These are phyloP conservation scores for Aureococcus anophagefferens DNA, from an alignment of 108 stramenopile genomes.

Conservation along the genomic window DNA sequence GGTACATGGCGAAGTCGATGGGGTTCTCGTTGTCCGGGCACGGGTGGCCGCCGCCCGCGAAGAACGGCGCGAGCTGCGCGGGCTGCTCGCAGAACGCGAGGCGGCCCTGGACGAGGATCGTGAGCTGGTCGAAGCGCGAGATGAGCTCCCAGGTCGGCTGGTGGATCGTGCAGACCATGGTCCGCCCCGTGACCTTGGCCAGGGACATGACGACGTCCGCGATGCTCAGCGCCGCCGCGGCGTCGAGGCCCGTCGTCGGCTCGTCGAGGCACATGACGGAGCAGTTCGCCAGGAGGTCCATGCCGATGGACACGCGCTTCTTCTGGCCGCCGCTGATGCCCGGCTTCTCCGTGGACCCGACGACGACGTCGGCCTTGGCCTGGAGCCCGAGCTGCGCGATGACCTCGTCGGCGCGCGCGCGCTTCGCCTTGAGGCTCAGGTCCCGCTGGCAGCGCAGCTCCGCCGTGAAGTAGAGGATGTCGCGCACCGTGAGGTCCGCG, in stretches of 20 bases:
- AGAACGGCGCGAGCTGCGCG: background rate
- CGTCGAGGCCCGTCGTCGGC: constrained; percentile 36
- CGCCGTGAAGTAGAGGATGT: background rate
- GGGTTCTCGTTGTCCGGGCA: background rate
- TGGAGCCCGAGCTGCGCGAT: constrained; percentile 26
- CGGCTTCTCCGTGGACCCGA: background rate
- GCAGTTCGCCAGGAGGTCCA: constrained; percentile 15
- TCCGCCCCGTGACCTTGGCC: background rate
- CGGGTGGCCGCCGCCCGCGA: background rate
- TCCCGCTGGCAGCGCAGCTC: background rate
- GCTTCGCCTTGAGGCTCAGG: background rate
- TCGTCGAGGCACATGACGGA: constrained; percentile 26
- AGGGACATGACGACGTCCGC: background rate
- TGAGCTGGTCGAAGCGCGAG: constrained; percentile 15
- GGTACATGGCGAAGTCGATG: background rate
- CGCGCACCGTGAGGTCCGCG: constrained; percentile 1
- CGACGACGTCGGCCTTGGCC: constrained; percentile 1
- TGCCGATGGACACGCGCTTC: constrained; percentile 20
- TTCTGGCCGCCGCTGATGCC: constrained; percentile 25
- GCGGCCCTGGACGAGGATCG: constrained; percentile 10
- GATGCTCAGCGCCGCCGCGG: constrained; percentile 4
- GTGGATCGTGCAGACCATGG: constrained; percentile 24
- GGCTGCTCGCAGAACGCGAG: background rate
- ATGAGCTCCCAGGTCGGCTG: constrained; percentile 19
- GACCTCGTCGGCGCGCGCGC: constrained; percentile 1